Evolutionary conservation across 2,329 filamentous ascomycete genomes (phyloP), one percentile per base, ranked within the genome.

Genomic region (Aspergillus amoenus): DNA sequence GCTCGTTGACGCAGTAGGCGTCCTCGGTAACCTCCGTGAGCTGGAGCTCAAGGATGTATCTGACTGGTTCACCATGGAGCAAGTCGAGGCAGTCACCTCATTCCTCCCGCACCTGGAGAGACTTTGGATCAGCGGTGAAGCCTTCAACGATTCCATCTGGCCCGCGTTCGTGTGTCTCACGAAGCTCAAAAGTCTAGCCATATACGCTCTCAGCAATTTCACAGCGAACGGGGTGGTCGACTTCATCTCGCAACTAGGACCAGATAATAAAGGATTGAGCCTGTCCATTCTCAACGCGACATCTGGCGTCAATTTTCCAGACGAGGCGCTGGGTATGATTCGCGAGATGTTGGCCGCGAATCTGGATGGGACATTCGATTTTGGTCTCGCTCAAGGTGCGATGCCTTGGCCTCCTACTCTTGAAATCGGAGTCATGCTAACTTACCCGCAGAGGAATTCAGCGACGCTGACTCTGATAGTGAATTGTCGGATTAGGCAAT

Each of bases 1-100:
- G 21, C 69, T 75, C 54, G 63, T 73, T 15, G 63, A 70, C 32
- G 62, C 64, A 2, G 59, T 75, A 34, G 58, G 62, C 40, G 61
- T 65, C 48, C 62, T 75, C 40, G 60, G 57, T 9, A 60, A 70
- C 27, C 59, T 75, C 24, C 63, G 63, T 40, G 67, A 70, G 37
- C 65, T 75, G 2, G 65, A 70, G 15, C 63, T 75, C 22, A 70
- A 70, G 51, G 68, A 70, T 39, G 67, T 74, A 34, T 72, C 71
- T 3, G 69, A 71, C 27, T 64, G 65, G 39, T 73, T 74, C 57
- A 63, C 66, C 6, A 61, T 62, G 44, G 65, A 68, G 13, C 67
- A 74, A 52, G 63, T 73, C 46, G 62, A 65, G 22, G 46, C 61
- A 7, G 56, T 75, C 7, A 66, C 66, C 2, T 57, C 67, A 17